A percentile compares a stretch with the other conserved stretches of the same genome.
Conservation (phyloP, 306 rosid genomes). For the Fagus crenata region DNA sequence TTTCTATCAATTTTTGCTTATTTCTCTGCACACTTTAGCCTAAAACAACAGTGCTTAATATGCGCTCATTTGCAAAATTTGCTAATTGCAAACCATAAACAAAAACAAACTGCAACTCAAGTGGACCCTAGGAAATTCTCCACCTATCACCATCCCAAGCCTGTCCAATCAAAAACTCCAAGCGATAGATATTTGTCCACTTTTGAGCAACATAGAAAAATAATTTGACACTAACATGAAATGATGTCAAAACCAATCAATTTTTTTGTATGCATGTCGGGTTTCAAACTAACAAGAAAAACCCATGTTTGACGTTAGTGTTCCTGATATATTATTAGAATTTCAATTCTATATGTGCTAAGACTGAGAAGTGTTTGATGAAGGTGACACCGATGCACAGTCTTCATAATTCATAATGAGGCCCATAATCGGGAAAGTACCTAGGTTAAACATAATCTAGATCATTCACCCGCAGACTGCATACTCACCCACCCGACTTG, state of each 20-base stretch:
- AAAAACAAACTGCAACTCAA: too few species aligned
- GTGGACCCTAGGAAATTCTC: neutral
- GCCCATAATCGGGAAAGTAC: conserved; percentile 41
- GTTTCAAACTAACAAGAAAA: neutral
- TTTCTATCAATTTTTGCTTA: too few species aligned
- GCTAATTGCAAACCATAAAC: too few species aligned
- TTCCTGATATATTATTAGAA: neutral
- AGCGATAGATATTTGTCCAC: conserved; percentile 14
- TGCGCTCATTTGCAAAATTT: too few species aligned
- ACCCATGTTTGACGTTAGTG: neutral
- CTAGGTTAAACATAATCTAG: conserved; percentile 11
- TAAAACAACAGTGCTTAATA: too few species aligned
- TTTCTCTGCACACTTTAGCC: too few species aligned
- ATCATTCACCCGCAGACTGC: neutral
- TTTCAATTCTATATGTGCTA: neutral
- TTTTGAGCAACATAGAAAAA: conserved; percentile 30
- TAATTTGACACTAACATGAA: neutral
- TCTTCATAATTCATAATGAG: conserved; percentile 30
- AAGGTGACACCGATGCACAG: conserved; percentile 5
- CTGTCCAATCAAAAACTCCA: conserved; percentile 38
- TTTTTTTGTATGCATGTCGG: neutral
- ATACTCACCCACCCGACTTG: too few species aligned
- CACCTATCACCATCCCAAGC: conserved; percentile 42
- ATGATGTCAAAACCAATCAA: too few species aligned
- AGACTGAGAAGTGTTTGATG: conserved; percentile 23